A percentile compares a stretch with the other conserved stretches of the same genome.
phyloP scores from a whole-genome alignment of 2,329 filamentous ascomycete species.

The Dichotomopilus funicola region DNA sequence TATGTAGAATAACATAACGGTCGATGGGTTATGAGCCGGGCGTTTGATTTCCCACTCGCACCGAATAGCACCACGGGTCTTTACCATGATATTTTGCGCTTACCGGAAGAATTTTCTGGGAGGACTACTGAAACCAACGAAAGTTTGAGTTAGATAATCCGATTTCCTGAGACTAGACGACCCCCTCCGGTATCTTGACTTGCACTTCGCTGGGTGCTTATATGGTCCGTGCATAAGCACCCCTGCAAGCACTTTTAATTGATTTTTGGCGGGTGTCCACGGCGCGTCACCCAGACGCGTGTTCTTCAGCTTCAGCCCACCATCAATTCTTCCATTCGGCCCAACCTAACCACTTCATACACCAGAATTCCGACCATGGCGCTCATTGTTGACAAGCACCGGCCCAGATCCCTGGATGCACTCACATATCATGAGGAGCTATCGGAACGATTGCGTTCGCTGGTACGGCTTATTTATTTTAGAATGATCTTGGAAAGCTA shows the following conservation, averaged over 20 bases:
- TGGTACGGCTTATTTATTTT: conserved; percentile 50
- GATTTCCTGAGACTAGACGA: too few relatives aligned
- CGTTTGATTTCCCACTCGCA: not conserved
- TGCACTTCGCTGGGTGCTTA: too few relatives aligned
- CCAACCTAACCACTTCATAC: not conserved
- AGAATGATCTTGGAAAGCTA: too few relatives aligned
- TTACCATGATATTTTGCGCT: too few relatives aligned
- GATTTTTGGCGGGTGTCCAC: conserved; percentile 10
- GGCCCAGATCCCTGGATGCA: conserved; percentile 66
- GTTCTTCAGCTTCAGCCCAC: not conserved
- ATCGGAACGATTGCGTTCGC: conserved; percentile 75
- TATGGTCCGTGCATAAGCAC: conserved; percentile 17
- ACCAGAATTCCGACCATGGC: conserved; percentile 42
- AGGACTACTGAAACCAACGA: too few relatives aligned
- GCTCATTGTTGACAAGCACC: conserved; percentile 65
- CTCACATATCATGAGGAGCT: conserved; percentile 86
- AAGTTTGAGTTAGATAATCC: too few relatives aligned
- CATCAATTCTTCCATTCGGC: not conserved
- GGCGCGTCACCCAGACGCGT: conserved; percentile 22
- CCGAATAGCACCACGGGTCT: too few relatives aligned
- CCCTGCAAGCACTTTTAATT: conserved; percentile 16
- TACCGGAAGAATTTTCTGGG: too few relatives aligned
- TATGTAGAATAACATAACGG: conserved; percentile 18
- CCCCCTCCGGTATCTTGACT: not conserved
- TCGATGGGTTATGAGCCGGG: not conserved